Conservation (phyloP, 2,329 filamentous ascomycete species). For the Verticillium zaregamsianum region DNA sequence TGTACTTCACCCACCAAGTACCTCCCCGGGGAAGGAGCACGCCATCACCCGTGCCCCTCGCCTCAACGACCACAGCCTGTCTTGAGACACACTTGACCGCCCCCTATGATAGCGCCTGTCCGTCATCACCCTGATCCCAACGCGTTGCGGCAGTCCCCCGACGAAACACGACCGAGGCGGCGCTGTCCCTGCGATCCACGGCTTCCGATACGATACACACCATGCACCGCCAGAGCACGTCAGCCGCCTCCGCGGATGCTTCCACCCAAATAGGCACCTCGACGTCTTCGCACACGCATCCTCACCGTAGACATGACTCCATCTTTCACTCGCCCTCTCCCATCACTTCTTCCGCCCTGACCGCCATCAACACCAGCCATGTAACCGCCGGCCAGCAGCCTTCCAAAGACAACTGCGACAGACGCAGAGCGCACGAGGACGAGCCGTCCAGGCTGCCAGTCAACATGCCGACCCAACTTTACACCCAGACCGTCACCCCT, state of each 20-base stretch:
- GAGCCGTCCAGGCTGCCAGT: constrained; percentile 41
- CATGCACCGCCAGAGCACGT: constrained; percentile 2
- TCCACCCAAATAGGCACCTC: background rate
- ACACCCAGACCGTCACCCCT: constrained; percentile 75
- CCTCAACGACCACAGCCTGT: background rate
- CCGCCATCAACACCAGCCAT: constrained; percentile 5
- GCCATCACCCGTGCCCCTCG: constrained; percentile 1
- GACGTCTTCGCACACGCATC: constrained; percentile 3
- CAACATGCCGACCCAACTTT: constrained; percentile 61
- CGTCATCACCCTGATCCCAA: background rate
- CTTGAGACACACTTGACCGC: background rate
- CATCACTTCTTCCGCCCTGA: background rate
- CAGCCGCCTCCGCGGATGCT: background rate
- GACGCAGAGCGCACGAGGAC: constrained; percentile 44
- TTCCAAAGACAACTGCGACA: constrained; percentile 42
- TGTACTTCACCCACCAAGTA: background rate
- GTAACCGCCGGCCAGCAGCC: constrained; percentile 10
- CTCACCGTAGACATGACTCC: constrained; percentile 5
- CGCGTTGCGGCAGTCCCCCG: background rate
- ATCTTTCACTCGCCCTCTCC: background rate
- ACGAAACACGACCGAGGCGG: background rate
- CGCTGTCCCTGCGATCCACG: background rate
- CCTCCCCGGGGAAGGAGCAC: background rate
- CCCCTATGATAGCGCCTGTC: background rate
- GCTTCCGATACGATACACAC: background rate